Evolutionary conservation across 257 asterid genomes (phyloP), one percentile per base, ranked within the genome.

Genomic region (Thymus mandschuricus): DNA sequence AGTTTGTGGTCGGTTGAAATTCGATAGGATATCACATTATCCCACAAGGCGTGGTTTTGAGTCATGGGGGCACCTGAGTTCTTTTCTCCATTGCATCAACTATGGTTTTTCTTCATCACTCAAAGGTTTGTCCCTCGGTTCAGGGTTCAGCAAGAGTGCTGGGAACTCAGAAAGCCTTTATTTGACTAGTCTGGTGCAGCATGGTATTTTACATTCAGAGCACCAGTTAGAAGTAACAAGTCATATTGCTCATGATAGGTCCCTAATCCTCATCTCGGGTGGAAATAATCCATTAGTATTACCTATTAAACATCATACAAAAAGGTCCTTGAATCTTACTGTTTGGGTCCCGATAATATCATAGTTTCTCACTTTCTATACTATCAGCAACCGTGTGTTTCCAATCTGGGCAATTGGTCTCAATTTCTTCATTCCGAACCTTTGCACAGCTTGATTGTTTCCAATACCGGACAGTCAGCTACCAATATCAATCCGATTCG

Each of bases 281-380:
- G 96, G 94, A 75, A 89, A 88, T 57, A 82, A 85, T 65, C 90
- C 96, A 15, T 87, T 89, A 15, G 85, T 82, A 75, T 86, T 87
- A 92, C 83, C 83, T 89, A 21, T 21, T 21, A 21, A 21, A 91
- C 78, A 84, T 54, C 89, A 92, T 87, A 64, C 92, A 85, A 80
- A 89, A 92, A 62, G 98, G 98, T 51, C 98, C 98, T 78, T 86
- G 96, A 60, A 89, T 85, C 69, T 80, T 85, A 66, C 92, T 91
- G 68, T 83, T 79, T 21, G 88, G 91, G 75, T 92, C 98, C 15
- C 96, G 96, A 61, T 87, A 88, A 77, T 89, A 92, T 96, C 98
- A 92, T 72, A 89, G 73, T 63, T 85, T 89, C 70, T 92, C 96
- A 49, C 79, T 84, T 79, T 88, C 98, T 52, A 81, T 78, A 64